These are phyloP conservation scores for Nematodospora anomalae DNA, from an alignment of 1,139 yeast species.

Conservation along the genomic window DNA sequence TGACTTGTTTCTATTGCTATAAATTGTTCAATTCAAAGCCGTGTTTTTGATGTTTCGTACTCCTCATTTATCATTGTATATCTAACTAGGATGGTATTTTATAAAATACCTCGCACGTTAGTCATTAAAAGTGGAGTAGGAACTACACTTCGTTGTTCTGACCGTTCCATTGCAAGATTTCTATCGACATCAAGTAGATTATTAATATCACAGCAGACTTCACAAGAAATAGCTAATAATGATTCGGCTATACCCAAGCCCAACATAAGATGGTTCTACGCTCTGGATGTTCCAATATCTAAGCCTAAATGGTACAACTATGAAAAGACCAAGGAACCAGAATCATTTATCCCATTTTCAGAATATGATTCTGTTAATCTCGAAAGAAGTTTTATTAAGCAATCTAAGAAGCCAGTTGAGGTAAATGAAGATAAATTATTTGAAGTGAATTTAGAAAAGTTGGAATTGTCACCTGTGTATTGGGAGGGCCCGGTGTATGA, in stretches of 20 bases:
- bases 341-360: slow-evolving; percentile 70
- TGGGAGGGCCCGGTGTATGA: slow-evolving; percentile 91
- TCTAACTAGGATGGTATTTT: too few species aligned
- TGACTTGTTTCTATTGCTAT: too few species aligned
- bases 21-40: too few species aligned
- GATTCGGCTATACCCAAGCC: slow-evolving; percentile 8
- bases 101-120: too few species aligned
- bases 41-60: too few species aligned
- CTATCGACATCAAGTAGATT: not conserved
- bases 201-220: not conserved
- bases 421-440: slow-evolving; percentile 84
- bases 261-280: slow-evolving; percentile 67
- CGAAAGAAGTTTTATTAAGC: slow-evolving; percentile 34
- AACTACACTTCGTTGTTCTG: not conserved
- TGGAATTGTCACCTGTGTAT: slow-evolving; percentile 66
- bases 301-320: slow-evolving; percentile 65
- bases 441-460: slow-evolving; percentile 59
- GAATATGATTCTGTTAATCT: slow-evolving; percentile 58
- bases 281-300: slow-evolving; percentile 70
- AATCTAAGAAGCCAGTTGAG: slow-evolving; percentile 33
- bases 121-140: too few species aligned
- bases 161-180: not conserved
- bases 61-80: too few species aligned
- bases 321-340: slow-evolving; percentile 47
- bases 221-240: not conserved